A percentile compares a stretch with the other conserved stretches of the same genome.
phyloP scores from a whole-genome alignment of 768 basidiomycete species.

The Termitomyces sp. region DNA sequence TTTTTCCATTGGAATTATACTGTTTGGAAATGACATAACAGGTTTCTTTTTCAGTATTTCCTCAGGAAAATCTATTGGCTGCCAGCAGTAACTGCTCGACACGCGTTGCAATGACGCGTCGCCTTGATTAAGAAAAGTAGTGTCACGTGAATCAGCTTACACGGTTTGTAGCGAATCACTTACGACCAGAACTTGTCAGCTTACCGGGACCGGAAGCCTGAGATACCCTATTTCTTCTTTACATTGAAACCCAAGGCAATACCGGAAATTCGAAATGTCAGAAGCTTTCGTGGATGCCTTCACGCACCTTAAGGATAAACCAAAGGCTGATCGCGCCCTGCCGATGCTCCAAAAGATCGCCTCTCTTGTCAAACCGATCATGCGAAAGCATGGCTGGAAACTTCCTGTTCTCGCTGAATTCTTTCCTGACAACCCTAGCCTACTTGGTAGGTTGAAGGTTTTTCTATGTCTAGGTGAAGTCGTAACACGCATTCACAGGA shows the following conservation, averaged over 20 bases:
- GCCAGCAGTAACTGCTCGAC: too few relatives aligned
- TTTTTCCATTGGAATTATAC: too few relatives aligned
- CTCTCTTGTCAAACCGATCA: conserved; percentile 88
- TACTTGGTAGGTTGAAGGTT: conserved; percentile 59
- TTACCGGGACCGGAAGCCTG: neutral
- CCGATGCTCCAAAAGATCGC: conserved; percentile 65
- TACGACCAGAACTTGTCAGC: neutral
- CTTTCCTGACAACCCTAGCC: conserved; percentile 69
- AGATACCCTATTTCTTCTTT: neutral
- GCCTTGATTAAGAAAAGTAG: neutral
- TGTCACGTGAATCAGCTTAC: conserved; percentile 11
- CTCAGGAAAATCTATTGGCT: too few relatives aligned
- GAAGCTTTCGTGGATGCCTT: conserved; percentile 62
- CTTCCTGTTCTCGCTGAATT: conserved; percentile 84
- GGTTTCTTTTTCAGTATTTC: too few relatives aligned
- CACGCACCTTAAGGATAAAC: conserved; percentile 67
- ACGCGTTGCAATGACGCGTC: neutral
- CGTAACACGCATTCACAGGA: conserved; percentile 22
- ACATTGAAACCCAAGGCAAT: neutral
- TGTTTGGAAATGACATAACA: too few relatives aligned
- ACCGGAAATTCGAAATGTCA: conserved; percentile 49
- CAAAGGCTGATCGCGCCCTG: conserved; percentile 66
- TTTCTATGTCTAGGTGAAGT: neutral
- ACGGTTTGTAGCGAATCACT: too few relatives aligned
- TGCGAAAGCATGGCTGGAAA: conserved; percentile 81